Conservation (phyloP, 768 basidiomycete genomes). For the Thelephora ganbajun region DNA sequence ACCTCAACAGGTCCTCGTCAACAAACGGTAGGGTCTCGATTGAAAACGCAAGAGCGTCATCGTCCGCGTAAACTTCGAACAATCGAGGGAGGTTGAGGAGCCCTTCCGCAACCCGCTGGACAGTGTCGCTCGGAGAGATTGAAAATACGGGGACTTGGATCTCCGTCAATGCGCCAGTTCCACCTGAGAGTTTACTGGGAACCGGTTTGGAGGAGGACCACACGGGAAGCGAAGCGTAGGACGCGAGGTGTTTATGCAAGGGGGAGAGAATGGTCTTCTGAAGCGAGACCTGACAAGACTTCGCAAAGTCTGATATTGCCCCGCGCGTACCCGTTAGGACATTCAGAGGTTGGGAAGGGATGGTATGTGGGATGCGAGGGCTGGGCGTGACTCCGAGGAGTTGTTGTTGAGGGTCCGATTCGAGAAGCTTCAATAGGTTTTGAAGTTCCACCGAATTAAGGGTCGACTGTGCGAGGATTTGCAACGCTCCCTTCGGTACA, state of each 20-base stretch:
- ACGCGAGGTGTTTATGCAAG: constrained; percentile 52
- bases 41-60: constrained; percentile 83
- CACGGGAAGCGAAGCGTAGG: constrained; percentile 52
- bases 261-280: constrained; percentile 80
- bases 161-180: constrained; percentile 24
- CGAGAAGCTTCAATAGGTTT: constrained; percentile 38
- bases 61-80: constrained; percentile 89
- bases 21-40: constrained; percentile 69
- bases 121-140: constrained; percentile 75
- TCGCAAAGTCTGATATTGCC: constrained; percentile 50
- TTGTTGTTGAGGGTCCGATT: constrained; percentile 21
- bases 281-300: constrained; percentile 60
- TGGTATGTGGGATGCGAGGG: constrained; percentile 10
- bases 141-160: constrained; percentile 84
- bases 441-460: constrained; percentile 75
- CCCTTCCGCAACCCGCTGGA: constrained; percentile 88
- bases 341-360: constrained; percentile 21
- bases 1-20: constrained; percentile 38
- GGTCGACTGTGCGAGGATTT: constrained; percentile 69
- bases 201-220: constrained; percentile 37
- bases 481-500: constrained; percentile 50
- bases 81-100: constrained; percentile 83
- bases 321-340: constrained; percentile 35
- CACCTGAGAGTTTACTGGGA: constrained; percentile 24
- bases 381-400: constrained; percentile 9